Evolutionary conservation across 2,329 filamentous ascomycete species (phyloP), one percentile per base, ranked within the genome.

Genomic region (Huntiella savannae): DNA sequence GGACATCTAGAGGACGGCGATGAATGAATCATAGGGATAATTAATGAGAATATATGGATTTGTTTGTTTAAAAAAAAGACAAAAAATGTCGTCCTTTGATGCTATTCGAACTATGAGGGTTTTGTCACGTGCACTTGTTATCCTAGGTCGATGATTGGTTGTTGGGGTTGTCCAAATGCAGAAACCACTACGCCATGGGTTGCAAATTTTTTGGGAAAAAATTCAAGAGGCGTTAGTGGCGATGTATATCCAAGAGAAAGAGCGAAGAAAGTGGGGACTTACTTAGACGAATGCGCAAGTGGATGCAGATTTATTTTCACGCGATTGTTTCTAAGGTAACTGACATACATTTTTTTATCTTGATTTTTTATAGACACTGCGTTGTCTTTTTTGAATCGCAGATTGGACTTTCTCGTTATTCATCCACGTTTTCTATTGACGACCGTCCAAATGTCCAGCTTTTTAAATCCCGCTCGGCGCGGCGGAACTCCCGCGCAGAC

Each of bases 391-490:
- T 19, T 19, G 17, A 5, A 19, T 19, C 5, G 17, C 17, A 5
- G 17, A 19, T 19, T 19, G 5, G 3, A 42, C 12, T 42, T 13
- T 33, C n/a, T 13, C n/a, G n/a, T 15, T 32, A n/a, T 13, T 28
- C 40, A 33, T 7, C 3, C 10, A 15, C 17, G 7, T 5, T 13
- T 6, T 16, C 32, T n/a, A 13, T 13, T 11, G 15, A 44, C 19
- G 13, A 35, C 4, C 33, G 11, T 35, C 1, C 19, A 10, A 33
- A 71, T 71, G 67, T 68, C 68, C 44, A 67, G 66, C 32, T 63
- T 68, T 48, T 55, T 68, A 44, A 66, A 61, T 38, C 62, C 65
- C 46, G 57, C 58, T 28, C 65, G 62, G 55, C 58, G 58, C 52
- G 52, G 54, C 40, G 51, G 49, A 12, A 58, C 58, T 53, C 51